phyloP scores from a whole-genome alignment of 2,329 filamentous ascomycete genomes.

The Bipolaris victoriae region DNA sequence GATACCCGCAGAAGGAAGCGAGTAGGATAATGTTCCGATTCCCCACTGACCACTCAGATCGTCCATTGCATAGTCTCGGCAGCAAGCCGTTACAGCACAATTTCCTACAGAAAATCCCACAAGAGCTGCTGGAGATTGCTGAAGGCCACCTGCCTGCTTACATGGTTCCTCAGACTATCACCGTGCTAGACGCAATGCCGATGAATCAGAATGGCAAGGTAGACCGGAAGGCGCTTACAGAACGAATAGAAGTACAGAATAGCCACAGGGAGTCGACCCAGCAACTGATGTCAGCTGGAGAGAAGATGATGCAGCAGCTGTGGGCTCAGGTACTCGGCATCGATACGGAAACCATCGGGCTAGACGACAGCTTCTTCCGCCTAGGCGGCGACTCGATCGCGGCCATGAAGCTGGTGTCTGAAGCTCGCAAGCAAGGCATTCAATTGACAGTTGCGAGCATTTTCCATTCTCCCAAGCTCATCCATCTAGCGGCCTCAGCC shows the following conservation, averaged over 20 bases:
- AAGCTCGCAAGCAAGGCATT: conserved; percentile 8
- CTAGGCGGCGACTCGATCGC: conserved; percentile 36
- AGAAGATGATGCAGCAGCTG: background rate
- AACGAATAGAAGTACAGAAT: conserved; percentile 23
- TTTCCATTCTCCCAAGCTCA: conserved; percentile 1
- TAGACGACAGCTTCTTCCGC: conserved; percentile 24
- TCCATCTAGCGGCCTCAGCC: background rate
- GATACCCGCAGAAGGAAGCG: no score
- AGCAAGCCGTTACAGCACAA: conserved; percentile 3
- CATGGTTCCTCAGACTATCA: conserved; percentile 32
- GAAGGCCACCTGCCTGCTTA: conserved; percentile 20
- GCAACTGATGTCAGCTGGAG: background rate
- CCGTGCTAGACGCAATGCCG: conserved; percentile 38
- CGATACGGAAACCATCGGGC: conserved; percentile 2
- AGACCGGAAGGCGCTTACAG: conserved; percentile 12
- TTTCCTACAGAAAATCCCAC: background rate
- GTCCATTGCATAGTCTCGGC: background rate
- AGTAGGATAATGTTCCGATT: background rate
- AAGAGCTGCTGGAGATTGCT: background rate
- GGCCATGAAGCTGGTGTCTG: conserved; percentile 31
- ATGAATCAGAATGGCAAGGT: conserved; percentile 23
- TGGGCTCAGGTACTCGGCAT: background rate
- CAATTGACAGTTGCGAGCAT: background rate
- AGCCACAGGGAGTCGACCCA: background rate
- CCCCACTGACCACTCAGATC: background rate